Percentiles rank a stretch among this genome's conserved stretches.
Evolutionary conservation across 768 basidiomycete species (phyloP).

Genomic region (Lactarius tabidus): DNA sequence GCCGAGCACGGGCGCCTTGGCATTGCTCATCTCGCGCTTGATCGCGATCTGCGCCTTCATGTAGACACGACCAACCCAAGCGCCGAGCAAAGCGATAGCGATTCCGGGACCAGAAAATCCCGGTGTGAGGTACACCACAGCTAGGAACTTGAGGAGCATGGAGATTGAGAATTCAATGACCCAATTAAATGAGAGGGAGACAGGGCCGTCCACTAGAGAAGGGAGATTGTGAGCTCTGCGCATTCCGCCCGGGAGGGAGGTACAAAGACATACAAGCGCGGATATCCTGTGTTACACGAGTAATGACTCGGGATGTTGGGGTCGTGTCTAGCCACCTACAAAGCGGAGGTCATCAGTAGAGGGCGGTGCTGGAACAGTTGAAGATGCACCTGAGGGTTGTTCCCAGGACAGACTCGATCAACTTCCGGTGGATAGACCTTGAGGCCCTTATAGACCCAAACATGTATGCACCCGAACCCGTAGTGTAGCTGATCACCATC

Average conservation of each 20-base stretch:
- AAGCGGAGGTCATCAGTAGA: not conserved
- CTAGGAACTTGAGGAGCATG: conserved; percentile 36
- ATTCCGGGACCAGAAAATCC: conserved; percentile 39
- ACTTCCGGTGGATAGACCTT: conserved; percentile 45
- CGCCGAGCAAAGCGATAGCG: conserved; percentile 38
- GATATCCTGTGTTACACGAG: conserved; percentile 66
- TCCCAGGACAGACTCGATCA: conserved; percentile 51
- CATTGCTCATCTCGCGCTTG: conserved; percentile 53
- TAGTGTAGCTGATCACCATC: conserved; percentile 34
- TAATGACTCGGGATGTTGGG: conserved; percentile 54
- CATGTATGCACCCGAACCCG: conserved; percentile 38
- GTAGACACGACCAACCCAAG: conserved; percentile 44
- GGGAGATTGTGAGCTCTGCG: not conserved
- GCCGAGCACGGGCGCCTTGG: conserved; percentile 45
- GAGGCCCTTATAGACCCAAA: conserved; percentile 52
- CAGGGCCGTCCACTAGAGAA: conserved; percentile 35
- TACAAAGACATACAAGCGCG: conserved; percentile 30
- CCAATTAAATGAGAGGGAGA: conserved; percentile 28
- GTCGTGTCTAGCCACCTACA: conserved; percentile 48
- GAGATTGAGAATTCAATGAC: conserved; percentile 32
- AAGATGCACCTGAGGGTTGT: conserved; percentile 59
- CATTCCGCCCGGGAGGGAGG: not conserved
- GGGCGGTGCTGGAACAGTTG: no score
- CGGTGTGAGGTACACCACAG: conserved; percentile 39
- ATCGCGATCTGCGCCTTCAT: conserved; percentile 53